These are phyloP conservation scores for Pseudozyma hubeiensis DNA, from an alignment of 1,284 basidiomycete species.

Conservation along the genomic window DNA sequence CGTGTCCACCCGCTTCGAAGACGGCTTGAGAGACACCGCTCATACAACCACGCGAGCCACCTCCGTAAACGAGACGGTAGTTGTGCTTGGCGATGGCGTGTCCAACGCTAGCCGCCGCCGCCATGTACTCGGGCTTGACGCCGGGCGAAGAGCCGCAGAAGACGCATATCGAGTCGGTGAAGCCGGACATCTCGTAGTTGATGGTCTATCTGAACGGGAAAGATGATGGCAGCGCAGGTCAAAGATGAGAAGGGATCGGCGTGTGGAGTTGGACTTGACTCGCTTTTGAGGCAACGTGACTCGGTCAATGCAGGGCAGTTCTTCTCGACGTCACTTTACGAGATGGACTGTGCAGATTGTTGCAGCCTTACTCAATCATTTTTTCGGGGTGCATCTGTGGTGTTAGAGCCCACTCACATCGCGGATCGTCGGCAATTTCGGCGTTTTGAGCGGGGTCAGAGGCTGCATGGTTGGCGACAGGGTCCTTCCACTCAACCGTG, in stretches of 20 bases:
- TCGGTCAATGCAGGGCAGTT: background rate
- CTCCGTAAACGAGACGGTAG: slow-evolving; percentile 84
- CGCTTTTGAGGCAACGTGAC: background rate
- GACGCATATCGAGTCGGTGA: slow-evolving; percentile 62
- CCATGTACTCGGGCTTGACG: slow-evolving; percentile 54
- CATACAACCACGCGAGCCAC: slow-evolving; percentile 86
- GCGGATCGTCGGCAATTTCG: slow-evolving; percentile 17
- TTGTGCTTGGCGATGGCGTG: slow-evolving; percentile 76
- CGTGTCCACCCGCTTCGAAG: slow-evolving; percentile 77
- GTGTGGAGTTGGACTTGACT: background rate
- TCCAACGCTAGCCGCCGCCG: slow-evolving; percentile 75
- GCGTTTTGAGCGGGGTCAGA: slow-evolving; percentile 9
- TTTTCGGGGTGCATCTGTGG: background rate
- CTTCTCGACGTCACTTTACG: background rate
- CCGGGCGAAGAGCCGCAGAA: slow-evolving; percentile 68
- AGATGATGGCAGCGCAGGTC: background rate
- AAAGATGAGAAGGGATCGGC: background rate
- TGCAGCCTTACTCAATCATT: slow-evolving; percentile 13
- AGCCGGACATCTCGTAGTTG: slow-evolving; percentile 21
- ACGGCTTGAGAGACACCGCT: slow-evolving; percentile 81
- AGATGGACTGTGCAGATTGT: slow-evolving; percentile 4
- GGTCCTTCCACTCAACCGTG: background rate
- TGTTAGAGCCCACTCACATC: background rate
- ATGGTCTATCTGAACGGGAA: background rate
- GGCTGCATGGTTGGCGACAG: background rate